These are phyloP conservation scores for Pleurotus sapidus DNA, from an alignment of 768 basidiomycete genomes.

Conservation along the genomic window DNA sequence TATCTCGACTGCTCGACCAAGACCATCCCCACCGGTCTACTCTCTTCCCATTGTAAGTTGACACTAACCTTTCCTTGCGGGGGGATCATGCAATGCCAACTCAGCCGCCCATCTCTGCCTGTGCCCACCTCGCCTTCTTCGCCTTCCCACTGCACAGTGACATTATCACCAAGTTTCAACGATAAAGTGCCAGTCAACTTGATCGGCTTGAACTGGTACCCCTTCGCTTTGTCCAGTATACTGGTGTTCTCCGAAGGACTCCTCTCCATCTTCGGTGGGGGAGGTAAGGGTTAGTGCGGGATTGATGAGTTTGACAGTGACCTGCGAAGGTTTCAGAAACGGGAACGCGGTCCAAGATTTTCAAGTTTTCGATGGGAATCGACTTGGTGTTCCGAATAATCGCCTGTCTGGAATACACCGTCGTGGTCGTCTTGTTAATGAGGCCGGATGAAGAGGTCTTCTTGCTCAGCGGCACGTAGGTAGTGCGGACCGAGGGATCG, in stretches of 20 bases:
- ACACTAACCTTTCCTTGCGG: neutral
- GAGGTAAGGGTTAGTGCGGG: slow-evolving; percentile 33
- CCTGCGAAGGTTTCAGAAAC: slow-evolving; percentile 2
- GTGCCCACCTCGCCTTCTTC: neutral
- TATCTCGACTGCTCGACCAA: too few species aligned
- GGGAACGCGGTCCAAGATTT: slow-evolving; percentile 1
- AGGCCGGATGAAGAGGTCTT: slow-evolving; percentile 30
- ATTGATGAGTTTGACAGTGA: slow-evolving; percentile 29
- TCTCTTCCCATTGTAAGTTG: neutral
- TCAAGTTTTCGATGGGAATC: neutral
- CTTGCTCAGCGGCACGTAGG: slow-evolving; percentile 9
- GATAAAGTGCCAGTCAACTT: neutral
- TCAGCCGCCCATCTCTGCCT: neutral
- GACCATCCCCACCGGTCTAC: neutral
- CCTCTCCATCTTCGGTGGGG: neutral
- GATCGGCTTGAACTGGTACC: neutral
- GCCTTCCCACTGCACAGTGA: neutral
- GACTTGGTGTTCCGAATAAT: slow-evolving; percentile 4
- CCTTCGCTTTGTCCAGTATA: too few species aligned
- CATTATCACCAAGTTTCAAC: neutral
- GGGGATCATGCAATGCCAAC: neutral
- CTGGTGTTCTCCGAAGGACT: too few species aligned
- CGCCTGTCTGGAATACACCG: neutral
- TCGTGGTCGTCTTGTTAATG: slow-evolving; percentile 26
- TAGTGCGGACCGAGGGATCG: neutral